Conservation (phyloP, 1,139 yeast species). For the Candida buenavistaensis region DNA sequence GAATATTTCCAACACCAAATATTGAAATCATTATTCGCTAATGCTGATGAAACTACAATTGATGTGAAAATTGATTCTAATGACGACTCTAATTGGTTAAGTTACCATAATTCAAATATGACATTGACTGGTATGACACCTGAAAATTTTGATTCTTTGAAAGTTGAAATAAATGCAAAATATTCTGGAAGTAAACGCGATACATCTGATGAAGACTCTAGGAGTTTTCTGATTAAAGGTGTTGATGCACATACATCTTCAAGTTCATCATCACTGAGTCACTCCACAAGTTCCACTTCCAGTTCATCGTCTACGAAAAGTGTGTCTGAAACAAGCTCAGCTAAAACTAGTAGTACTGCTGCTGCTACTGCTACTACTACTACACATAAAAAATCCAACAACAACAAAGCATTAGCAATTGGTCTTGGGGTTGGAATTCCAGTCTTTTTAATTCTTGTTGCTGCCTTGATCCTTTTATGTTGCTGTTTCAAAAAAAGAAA, state of each 20-base stretch:
- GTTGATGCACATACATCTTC: slow-evolving; percentile 32
- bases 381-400: slow-evolving; percentile 11
- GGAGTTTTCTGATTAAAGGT: slow-evolving; percentile 59
- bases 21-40: slow-evolving; percentile 54
- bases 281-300: slow-evolving; percentile 23
- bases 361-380: slow-evolving; percentile 17
- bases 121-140: slow-evolving; percentile 76
- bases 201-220: slow-evolving; percentile 31
- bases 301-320: slow-evolving; percentile 25
- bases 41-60: slow-evolving; percentile 50
- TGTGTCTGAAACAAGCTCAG: slow-evolving; percentile 23
- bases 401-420: slow-evolving; percentile 60
- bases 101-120: slow-evolving; percentile 55
- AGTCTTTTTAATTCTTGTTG: slow-evolving; percentile 46
- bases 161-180: slow-evolving; percentile 55
- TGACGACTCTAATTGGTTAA: slow-evolving; percentile 59
- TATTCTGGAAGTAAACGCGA: slow-evolving; percentile 13
- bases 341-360: slow-evolving; percentile 22
- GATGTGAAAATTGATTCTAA: slow-evolving; percentile 32
- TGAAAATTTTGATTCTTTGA: slow-evolving; percentile 46
- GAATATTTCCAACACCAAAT: slow-evolving; percentile 56
- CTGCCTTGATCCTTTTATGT: slow-evolving; percentile 53
- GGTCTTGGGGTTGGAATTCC: slow-evolving; percentile 91
- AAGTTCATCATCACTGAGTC: slow-evolving; percentile 20
- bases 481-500: slow-evolving; percentile 56